Base-by-base conservation (phyloP, 108 stramenopile genomes). In the Pseudonitzschia pungens region DNA sequence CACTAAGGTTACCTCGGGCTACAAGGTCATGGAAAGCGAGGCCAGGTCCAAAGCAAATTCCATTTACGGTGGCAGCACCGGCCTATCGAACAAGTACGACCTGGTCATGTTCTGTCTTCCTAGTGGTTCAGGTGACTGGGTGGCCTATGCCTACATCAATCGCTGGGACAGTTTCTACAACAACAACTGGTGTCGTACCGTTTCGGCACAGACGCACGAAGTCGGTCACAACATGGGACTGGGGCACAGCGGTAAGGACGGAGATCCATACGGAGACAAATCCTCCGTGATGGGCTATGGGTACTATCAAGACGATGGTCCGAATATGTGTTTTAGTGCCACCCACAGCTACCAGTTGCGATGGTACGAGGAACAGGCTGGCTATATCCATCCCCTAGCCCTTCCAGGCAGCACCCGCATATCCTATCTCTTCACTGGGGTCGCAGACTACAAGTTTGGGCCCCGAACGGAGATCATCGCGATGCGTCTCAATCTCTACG, bases 31-130 rank as follows among this genome's bases (percentile, higher is more conserved):
- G 36, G 36, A 36, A 36, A 36, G 2, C 6, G 36, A 2, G 36
- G 36, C 45, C 3, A 18, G 16, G 16, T 1, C 14, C 14, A 18
- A 14, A 18, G 18, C 45, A 12, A 2, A 18, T 14, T 1, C n/a
- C n/a, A n/a, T n/a, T n/a, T n/a, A n/a, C n/a, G n/a, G n/a, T n/a
- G 14, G 18, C 45, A 14, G 18, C 10, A 48, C 16, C 45, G 10
- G 10, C 36, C 36, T 18, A 2, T 14, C 45, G 16, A 18, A 4
- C 16, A 48, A 33, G 36, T 65, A 9, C 41, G 68, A 83, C 56
- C 84, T 87, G 36, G 84, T 89, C 58, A 84, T 87, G 83, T 74
- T 77, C 31, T 89, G 89, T 50, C 28, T 89, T 42, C 88, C 88
- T 0, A 58, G 76, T 20, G 84, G 75, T 12, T 24, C 45, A 2